These are phyloP conservation scores for Cercophora newfieldiana DNA, from an alignment of 495 filamentous ascomycete genomes.

Conservation along the genomic window DNA sequence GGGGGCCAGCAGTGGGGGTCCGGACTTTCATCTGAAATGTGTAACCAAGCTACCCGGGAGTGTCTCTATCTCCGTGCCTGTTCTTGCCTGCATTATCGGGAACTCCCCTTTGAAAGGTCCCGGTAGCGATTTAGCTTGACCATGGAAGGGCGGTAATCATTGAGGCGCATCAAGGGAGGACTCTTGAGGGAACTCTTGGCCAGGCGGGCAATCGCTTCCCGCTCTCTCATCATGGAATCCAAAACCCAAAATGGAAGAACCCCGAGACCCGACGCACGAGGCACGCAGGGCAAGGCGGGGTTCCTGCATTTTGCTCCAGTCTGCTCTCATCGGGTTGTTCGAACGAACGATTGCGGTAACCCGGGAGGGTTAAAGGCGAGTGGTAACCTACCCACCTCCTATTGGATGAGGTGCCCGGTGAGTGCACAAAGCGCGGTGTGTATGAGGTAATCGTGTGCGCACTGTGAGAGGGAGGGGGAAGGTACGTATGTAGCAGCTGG, in stretches of 20 bases:
- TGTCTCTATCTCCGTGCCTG: neutral
- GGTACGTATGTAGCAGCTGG: neutral
- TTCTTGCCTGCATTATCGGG: neutral
- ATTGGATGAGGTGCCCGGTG: too few species aligned
- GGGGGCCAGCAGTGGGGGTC: neutral
- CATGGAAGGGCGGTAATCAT: neutral
- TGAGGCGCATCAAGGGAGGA: too few species aligned
- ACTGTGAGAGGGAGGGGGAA: neutral
- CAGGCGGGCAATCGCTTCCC: too few species aligned
- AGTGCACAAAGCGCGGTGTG: neutral
- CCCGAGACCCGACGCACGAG: too few species aligned
- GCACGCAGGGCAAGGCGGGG: neutral
- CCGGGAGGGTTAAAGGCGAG: neutral
- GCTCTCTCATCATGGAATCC: too few species aligned
- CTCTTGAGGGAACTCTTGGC: too few species aligned
- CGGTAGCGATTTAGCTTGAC: neutral
- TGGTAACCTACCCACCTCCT: neutral
- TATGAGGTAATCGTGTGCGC: neutral
- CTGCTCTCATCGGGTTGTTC: neutral
- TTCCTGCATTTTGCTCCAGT: neutral
- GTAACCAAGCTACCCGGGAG: neutral
- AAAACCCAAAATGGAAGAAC: neutral
- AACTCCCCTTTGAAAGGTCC: neutral
- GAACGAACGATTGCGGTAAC: neutral
- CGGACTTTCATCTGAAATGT: too few species aligned